A percentile compares a stretch with the other conserved stretches of the same genome.
These are phyloP conservation scores for Mycosarcoma mackinlayi DNA, from an alignment of 1,284 basidiomycete genomes.

Conservation along the genomic window DNA sequence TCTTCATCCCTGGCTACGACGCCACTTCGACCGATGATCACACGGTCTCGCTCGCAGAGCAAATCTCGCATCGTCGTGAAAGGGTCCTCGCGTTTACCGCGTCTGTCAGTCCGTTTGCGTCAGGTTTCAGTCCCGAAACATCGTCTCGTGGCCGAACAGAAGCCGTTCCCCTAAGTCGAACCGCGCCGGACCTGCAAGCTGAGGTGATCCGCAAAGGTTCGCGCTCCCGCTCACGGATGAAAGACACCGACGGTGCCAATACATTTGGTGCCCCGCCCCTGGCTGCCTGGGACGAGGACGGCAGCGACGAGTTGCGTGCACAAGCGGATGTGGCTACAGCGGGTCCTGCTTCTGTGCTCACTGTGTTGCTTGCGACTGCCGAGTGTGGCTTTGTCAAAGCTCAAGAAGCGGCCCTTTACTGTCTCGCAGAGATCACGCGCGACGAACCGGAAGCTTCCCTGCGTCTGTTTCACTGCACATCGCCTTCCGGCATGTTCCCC, in stretches of 20 bases:
- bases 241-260: slow-evolving; percentile 17
- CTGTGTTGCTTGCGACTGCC: slow-evolving; percentile 46
- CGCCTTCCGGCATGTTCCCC: slow-evolving; percentile 51
- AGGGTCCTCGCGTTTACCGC: slow-evolving; percentile 36
- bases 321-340: slow-evolving; percentile 7
- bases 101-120: slow-evolving; percentile 28
- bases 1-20: slow-evolving; percentile 45
- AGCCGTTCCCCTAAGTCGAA: not conserved
- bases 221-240: slow-evolving; percentile 35
- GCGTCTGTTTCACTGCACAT: slow-evolving; percentile 30
- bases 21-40: not conserved
- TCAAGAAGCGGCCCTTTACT: slow-evolving; percentile 60
- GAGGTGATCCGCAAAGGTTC: slow-evolving; percentile 48
- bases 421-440: slow-evolving; percentile 50
- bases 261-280: slow-evolving; percentile 24
- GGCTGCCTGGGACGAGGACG: slow-evolving; percentile 41
- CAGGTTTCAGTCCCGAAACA: not conserved
- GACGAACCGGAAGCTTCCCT: slow-evolving; percentile 38
- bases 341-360: slow-evolving; percentile 27
- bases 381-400: slow-evolving; percentile 55
- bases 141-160: slow-evolving; percentile 22
- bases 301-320: slow-evolving; percentile 8
- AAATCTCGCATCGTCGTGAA: slow-evolving; percentile 39
- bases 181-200: slow-evolving; percentile 24
- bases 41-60: slow-evolving; percentile 18